phyloP scores from a whole-genome alignment of 2,329 filamentous ascomycete genomes.

The Beauveria brongniartii region DNA sequence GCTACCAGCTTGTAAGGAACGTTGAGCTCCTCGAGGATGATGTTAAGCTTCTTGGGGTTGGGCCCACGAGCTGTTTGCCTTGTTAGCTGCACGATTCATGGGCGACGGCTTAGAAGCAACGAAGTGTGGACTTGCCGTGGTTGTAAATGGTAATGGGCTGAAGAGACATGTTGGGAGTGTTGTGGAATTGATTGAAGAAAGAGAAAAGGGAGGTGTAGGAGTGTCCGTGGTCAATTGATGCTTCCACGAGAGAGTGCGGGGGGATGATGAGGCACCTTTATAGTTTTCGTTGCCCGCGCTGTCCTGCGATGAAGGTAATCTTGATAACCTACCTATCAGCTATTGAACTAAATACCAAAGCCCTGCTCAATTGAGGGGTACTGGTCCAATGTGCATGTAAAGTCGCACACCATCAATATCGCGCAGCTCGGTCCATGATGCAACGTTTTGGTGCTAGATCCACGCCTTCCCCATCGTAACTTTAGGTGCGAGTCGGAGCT shows the following conservation, averaged over 20 bases:
- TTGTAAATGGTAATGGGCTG: slow-evolving; percentile 11
- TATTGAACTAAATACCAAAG: not conserved
- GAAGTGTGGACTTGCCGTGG: not conserved
- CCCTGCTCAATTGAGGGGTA: not conserved
- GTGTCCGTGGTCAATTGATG: not conserved
- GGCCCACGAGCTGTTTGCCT: slow-evolving; percentile 9
- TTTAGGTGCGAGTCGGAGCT: not conserved
- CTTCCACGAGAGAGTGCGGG: not conserved
- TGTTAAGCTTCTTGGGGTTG: slow-evolving; percentile 15
- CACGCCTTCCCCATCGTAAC: not conserved
- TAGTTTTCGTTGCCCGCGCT: not conserved
- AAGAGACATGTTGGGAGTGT: slow-evolving; percentile 9
- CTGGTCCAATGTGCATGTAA: not conserved
- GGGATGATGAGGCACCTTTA: not conserved
- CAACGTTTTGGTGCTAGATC: not conserved
- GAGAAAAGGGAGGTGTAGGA: not conserved
- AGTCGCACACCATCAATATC: not conserved
- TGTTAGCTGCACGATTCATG: not conserved
- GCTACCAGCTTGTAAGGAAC: slow-evolving; percentile 18
- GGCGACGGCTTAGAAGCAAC: not conserved
- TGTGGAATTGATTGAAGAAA: not conserved
- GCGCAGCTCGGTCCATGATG: not conserved
- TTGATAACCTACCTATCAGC: not conserved
- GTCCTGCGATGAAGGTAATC: not conserved
- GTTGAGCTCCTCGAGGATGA: slow-evolving; percentile 18